These are phyloP conservation scores for Neonectria coccinea DNA, from an alignment of 2,329 filamentous ascomycete species.

Conservation along the genomic window DNA sequence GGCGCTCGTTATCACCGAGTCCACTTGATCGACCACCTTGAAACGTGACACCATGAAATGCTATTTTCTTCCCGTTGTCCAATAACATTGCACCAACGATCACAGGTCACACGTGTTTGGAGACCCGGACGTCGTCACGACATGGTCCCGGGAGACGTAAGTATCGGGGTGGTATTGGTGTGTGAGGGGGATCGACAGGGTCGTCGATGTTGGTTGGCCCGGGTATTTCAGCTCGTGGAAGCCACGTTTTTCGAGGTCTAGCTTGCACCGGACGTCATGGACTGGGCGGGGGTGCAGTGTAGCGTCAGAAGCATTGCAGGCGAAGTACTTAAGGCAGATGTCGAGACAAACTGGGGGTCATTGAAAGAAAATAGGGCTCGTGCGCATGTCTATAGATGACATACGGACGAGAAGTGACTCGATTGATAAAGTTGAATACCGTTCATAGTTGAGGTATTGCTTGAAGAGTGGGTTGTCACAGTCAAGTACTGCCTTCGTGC, in stretches of 20 bases:
- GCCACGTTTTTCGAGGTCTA: slow-evolving; percentile 14
- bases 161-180: slow-evolving; percentile 13
- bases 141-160: neutral
- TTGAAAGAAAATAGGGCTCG: neutral
- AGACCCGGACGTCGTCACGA: neutral
- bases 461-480: neutral
- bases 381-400: neutral
- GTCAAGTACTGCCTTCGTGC: neutral
- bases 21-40: slow-evolving; percentile 3
- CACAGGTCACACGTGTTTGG: neutral
- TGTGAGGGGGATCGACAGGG: slow-evolving; percentile 29
- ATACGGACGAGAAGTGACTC: neutral
- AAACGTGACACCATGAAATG: neutral
- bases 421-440: neutral
- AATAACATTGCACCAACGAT: neutral
- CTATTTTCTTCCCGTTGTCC: neutral
- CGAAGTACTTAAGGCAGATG: slow-evolving; percentile 20
- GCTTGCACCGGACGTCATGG: slow-evolving; percentile 16
- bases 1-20: neutral
- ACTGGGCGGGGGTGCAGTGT: slow-evolving; percentile 14
- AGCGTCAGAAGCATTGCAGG: neutral
- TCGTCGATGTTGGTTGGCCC: slow-evolving; percentile 22
- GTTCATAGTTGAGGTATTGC: neutral
- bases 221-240: slow-evolving; percentile 18
- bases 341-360: neutral